These are phyloP conservation scores for Alternaria arbusti DNA, from an alignment of 2,329 filamentous ascomycete species.

Conservation along the genomic window DNA sequence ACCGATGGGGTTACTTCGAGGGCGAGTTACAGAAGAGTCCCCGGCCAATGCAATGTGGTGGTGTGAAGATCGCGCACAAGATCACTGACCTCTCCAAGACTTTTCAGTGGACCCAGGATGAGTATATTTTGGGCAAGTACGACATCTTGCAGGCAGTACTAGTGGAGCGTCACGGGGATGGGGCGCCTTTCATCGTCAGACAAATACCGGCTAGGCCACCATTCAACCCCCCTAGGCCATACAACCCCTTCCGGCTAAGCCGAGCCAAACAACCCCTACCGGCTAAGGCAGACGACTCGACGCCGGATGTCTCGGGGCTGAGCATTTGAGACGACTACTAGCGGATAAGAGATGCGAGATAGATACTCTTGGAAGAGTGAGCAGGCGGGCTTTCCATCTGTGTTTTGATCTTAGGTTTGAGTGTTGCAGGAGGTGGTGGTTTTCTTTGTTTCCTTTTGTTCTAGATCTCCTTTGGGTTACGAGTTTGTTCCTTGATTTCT, in stretches of 20 bases:
- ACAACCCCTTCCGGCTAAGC: too few species aligned
- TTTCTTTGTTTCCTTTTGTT: not conserved
- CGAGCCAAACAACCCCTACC: too few species aligned
- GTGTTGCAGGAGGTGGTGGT: not conserved
- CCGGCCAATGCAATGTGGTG: not conserved
- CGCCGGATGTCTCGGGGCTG: not conserved
- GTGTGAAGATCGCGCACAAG: not conserved
- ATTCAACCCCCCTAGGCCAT: too few species aligned
- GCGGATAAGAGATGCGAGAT: not conserved
- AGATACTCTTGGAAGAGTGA: not conserved
- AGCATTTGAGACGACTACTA: not conserved
- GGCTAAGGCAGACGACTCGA: too few species aligned
- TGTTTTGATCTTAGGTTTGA: not conserved
- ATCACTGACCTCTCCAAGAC: not conserved
- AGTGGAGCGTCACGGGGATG: not conserved
- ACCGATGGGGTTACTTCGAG: not conserved
- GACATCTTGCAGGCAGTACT: not conserved
- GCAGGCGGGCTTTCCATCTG: not conserved
- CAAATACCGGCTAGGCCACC: too few species aligned
- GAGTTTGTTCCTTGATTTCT: not conserved
- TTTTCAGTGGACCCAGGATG: not conserved
- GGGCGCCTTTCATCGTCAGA: not conserved
- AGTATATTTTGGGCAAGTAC: not conserved
- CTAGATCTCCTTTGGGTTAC: not conserved
- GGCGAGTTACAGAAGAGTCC: not conserved